phyloP scores from a whole-genome alignment of 306 rosid species.

The Vigna unguiculata region DNA sequence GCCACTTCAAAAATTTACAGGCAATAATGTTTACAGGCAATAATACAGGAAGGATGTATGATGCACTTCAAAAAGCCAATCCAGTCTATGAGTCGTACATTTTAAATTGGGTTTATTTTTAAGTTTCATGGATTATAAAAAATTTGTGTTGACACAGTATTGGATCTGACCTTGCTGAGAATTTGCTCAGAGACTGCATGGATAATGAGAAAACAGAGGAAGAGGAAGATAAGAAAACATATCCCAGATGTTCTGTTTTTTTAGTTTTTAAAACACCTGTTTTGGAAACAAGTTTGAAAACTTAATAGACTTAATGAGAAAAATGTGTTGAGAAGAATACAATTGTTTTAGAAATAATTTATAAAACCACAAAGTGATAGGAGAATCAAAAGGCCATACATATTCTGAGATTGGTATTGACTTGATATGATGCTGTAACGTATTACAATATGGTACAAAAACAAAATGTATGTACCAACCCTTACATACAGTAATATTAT shows the following conservation, averaged over 20 bases:
- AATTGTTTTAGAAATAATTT: too few relatives aligned
- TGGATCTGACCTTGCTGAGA: neutral
- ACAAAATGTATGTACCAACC: too few relatives aligned
- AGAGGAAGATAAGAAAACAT: neutral
- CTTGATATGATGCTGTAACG: too few relatives aligned
- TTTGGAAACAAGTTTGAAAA: neutral
- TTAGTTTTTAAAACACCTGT: too few relatives aligned
- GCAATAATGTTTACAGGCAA: too few relatives aligned
- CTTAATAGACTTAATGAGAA: neutral
- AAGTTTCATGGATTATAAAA: neutral
- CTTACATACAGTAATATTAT: too few relatives aligned
- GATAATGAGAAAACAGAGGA: too few relatives aligned
- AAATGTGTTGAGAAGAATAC: neutral
- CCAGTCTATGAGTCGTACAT: neutral
- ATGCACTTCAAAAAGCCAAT: constrained; percentile 5
- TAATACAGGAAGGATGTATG: neutral
- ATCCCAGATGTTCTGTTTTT: neutral
- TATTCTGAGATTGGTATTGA: too few relatives aligned
- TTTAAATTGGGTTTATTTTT: constrained; percentile 10
- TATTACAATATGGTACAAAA: too few relatives aligned
- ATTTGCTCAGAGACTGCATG: neutral
- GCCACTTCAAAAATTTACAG: neutral
- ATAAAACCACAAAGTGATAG: too few relatives aligned
- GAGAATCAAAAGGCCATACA: too few relatives aligned
- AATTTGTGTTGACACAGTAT: neutral